Evolutionary conservation across 2,329 filamentous ascomycete species (phyloP), one percentile per base, ranked within the genome.

Genomic region (Pseudodiploospora longispora): DNA sequence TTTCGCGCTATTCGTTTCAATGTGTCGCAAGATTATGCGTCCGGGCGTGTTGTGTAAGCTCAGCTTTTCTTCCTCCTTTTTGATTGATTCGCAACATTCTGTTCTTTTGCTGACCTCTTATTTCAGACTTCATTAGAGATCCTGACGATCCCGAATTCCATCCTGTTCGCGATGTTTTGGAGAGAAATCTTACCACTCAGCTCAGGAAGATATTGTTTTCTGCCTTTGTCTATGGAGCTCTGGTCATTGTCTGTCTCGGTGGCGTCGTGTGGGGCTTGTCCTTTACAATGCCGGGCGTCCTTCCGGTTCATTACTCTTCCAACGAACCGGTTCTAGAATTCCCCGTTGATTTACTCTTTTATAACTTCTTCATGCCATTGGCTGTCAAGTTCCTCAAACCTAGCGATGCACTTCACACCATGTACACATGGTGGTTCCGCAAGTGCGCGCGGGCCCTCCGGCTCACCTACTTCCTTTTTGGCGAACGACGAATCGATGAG

Each of bases 91-190:
- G 33, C 36, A 35, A 10, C 8, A 36, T 30, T 27, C 40, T 12
- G 7, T 1, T 12, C 28, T 10, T 33, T 36, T 43, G 12, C 50
- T 51, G 50, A 63, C 41, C 40, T 9, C 10, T 6, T 6, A 6
- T 41, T 28, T 2, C 49, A 87, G 83, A 96, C 69, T 98, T 98
- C 63, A 98, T 98, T 56, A 82, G 93, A 50, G 94, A 98, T 62
- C 93, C 93, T 6, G 94, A 98, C 62, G 93, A 98, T 63, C 93
- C 94, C 6, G 95, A 93, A 9, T 98, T 98, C 63, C 93, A 98
- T 60, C 93, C 93, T 0, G 91, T 98, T 5, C 86, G 94, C 33
- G 93, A 98, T 63, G 93, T 98, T 9, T 76, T 98, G 12, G 93
- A 98, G 63, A 83, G 93, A 31, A 95, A 85, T 54, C 84, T 98